Percentiles rank a stretch among this genome's conserved stretches.
phyloP scores from a whole-genome alignment of 176 grass and related monocot species.

The Leersia perrieri region DNA sequence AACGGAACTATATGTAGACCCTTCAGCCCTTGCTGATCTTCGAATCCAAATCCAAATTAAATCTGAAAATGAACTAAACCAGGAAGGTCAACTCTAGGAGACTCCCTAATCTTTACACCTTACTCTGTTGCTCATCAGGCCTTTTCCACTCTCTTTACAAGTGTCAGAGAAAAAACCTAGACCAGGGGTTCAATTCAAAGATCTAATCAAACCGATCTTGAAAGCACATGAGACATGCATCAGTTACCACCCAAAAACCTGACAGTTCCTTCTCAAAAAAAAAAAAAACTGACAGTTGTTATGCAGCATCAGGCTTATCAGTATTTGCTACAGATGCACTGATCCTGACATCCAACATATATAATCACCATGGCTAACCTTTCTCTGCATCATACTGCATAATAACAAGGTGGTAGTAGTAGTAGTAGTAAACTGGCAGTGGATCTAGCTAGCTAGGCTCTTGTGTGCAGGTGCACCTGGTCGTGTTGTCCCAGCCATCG shows the following conservation, averaged over 20 bases:
- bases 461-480: neutral
- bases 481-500: neutral
- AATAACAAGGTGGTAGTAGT: neutral
- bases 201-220: neutral
- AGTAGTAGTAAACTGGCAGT: neutral
- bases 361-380: neutral
- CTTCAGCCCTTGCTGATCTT: no score
- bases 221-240: neutral
- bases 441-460: neutral
- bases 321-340: conserved; percentile 7
- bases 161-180: neutral
- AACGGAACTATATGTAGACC: neutral
- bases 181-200: neutral
- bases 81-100: neutral
- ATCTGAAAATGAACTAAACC: no score
- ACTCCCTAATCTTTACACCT: neutral
- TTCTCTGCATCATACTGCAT: neutral
- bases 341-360: neutral
- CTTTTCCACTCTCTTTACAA: neutral
- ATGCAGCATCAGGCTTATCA: neutral
- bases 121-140: neutral
- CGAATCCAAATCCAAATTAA: neutral
- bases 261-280: no score
- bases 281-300: neutral
- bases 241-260: neutral